Base-by-base conservation (phyloP, 805 yeast genomes). In the Candida loeiensis region DNA sequence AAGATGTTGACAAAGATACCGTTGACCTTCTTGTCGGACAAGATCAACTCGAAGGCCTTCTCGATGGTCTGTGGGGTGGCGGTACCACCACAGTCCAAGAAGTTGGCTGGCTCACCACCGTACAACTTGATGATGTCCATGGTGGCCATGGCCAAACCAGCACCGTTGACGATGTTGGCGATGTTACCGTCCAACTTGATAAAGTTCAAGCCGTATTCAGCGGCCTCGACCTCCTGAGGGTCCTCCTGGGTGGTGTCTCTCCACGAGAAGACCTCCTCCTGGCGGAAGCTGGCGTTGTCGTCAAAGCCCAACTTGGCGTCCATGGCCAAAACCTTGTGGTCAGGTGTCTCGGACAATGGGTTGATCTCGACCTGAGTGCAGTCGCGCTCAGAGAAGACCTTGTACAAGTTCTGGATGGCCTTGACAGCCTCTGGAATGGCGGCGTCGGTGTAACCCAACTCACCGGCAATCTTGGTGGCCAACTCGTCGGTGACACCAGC, bases 111-210 rank as follows among this genome's bases (percentile, higher is more conserved):
- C 54, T 80, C 85, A 67, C 99, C 99, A 59, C 98, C 97, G 74
- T 89, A 86, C 58, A 93, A 80, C 74, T 93, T 89, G 75, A 93
- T 88, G 65, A 95, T 95, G 71, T 93, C 99, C 97, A 93, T 90
- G 51, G 99, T 93, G 56, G 99, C 99, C 99, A 93, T 93, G 58
- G 99, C 99, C 64, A 93, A 79, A 69, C 99, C 99, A 44, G 99
- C 99, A 76, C 99, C 99, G 70, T 93, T 93, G 65, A 93, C 99
- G 48, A 93, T 77, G 76, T 96, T 91, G 57, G 99, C 99, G 61
- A 93, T 91, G 77, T 89, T 87, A 70, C 99, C 99, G 62, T 91
- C 95, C 63, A 93, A 82, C 75, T 93, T 93, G 74, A 93, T 95
- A 69, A 91, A 93, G 76, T 93, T 93, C 60, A 93, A 79, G 57